These are phyloP conservation scores for Sphagnum tenellum DNA, from an alignment of 225 moss, liverwort and hornwort genomes.

Conservation along the genomic window DNA sequence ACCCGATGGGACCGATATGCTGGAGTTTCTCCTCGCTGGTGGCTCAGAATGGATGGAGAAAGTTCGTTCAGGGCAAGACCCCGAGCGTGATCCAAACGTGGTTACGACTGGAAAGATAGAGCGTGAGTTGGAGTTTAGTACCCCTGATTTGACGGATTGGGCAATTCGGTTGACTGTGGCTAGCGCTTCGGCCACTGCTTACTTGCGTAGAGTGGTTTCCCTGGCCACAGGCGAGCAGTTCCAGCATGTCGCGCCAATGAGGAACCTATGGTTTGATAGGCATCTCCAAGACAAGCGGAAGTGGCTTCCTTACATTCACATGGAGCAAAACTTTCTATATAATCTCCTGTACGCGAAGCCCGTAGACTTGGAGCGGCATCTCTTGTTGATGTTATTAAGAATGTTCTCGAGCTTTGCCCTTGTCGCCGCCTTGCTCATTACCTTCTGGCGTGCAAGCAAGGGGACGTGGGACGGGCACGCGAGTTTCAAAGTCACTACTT, in stretches of 20 bases:
- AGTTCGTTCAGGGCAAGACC: no score
- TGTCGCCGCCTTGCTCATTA: background rate
- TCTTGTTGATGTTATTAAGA: background rate
- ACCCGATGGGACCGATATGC: background rate
- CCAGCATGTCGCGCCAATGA: slow-evolving; percentile 3
- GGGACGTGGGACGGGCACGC: background rate
- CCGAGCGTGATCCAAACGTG: background rate
- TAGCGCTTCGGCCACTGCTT: slow-evolving; percentile 1
- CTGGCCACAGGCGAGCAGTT: background rate
- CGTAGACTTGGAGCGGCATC: background rate
- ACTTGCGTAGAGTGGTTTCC: slow-evolving; percentile 1
- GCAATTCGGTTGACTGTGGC: slow-evolving; percentile 2
- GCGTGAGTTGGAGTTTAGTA: background rate
- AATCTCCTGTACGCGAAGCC: slow-evolving; percentile 8
- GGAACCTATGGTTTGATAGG: background rate
- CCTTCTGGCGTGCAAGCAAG: background rate
- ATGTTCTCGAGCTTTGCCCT: slow-evolving; percentile 3
- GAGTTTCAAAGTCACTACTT: slow-evolving; percentile 1
- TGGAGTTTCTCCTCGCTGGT: slow-evolving; percentile 6
- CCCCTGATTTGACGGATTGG: background rate
- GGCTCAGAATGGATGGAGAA: background rate
- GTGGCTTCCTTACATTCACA: slow-evolving; percentile 5
- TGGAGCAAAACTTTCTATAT: slow-evolving; percentile 7
- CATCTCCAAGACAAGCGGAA: background rate
- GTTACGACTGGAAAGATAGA: slow-evolving; percentile 6